A percentile compares a stretch with the other conserved stretches of the same genome.
These are phyloP conservation scores for Blastomyces emzantsi DNA, from an alignment of 2,329 filamentous ascomycete species.

Conservation along the genomic window DNA sequence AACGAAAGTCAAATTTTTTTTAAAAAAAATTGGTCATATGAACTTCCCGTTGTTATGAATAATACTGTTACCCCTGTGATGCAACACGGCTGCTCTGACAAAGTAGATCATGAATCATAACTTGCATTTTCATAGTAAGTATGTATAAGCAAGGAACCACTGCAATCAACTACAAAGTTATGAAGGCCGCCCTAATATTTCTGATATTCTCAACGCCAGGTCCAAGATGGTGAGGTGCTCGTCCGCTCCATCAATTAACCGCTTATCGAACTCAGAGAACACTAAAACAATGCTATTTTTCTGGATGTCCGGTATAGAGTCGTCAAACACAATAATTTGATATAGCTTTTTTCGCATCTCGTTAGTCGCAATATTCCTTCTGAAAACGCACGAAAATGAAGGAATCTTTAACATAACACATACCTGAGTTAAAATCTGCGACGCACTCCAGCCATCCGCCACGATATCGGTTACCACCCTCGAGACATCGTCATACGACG, in stretches of 20 bases:
- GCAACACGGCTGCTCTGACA: too few species aligned
- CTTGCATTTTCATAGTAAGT: slow-evolving; percentile 3
- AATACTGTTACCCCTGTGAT: background rate
- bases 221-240: slow-evolving; percentile 90
- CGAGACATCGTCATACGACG: slow-evolving; percentile 64
- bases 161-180: background rate
- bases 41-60: too few species aligned
- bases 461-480: slow-evolving; percentile 81
- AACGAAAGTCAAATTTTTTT: too few species aligned
- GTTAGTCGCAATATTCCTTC: slow-evolving; percentile 11
- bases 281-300: slow-evolving; percentile 84
- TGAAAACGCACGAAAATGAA: background rate
- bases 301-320: slow-evolving; percentile 70
- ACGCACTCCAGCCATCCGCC: slow-evolving; percentile 93
- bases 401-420: slow-evolving; percentile 18
- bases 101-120: background rate
- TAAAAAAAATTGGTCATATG: too few species aligned
- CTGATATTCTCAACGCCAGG: slow-evolving; percentile 69
- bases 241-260: slow-evolving; percentile 86
- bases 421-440: slow-evolving; percentile 75
- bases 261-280: slow-evolving; percentile 92
- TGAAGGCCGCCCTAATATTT: slow-evolving; percentile 46
- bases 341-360: slow-evolving; percentile 52
- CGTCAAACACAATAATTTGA: slow-evolving; percentile 71
- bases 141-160: background rate